phyloP scores from a whole-genome alignment of 495 filamentous ascomycete species.

The Neurospora sp. region DNA sequence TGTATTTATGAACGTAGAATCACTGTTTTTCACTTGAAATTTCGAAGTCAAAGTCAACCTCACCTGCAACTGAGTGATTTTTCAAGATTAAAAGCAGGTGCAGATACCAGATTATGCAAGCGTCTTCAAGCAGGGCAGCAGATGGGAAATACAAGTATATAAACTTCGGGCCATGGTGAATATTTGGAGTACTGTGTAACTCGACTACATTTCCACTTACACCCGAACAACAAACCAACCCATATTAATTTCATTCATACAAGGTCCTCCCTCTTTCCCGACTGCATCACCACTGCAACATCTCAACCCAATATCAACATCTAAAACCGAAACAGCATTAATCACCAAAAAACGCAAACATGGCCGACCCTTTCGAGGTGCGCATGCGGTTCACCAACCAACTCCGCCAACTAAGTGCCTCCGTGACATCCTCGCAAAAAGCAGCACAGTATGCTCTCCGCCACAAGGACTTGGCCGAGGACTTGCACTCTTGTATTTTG shows the following conservation, averaged over 20 bases:
- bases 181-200: neutral
- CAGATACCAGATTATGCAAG: neutral
- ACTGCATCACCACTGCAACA: constrained; percentile 2
- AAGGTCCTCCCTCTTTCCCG: neutral
- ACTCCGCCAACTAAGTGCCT: constrained; percentile 81
- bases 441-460: constrained; percentile 91
- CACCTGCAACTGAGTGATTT: neutral
- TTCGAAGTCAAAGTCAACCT: neutral
- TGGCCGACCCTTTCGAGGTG: constrained; percentile 96
- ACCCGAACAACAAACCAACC: neutral
- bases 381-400: constrained; percentile 91
- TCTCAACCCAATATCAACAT: neutral
- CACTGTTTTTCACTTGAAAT: neutral
- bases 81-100: neutral
- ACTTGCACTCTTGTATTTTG: constrained; percentile 91
- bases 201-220: neutral
- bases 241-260: neutral
- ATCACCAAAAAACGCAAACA: constrained; percentile 20
- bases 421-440: constrained; percentile 78
- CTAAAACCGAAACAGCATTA: neutral
- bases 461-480: constrained; percentile 86
- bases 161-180: neutral
- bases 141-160: neutral
- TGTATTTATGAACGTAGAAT: neutral
- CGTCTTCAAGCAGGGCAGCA: neutral